A percentile compares a stretch with the other conserved stretches of the same genome.
These are phyloP conservation scores for Saccharum officinarum DNA, from an alignment of 176 grass and related monocot species.

Conservation along the genomic window DNA sequence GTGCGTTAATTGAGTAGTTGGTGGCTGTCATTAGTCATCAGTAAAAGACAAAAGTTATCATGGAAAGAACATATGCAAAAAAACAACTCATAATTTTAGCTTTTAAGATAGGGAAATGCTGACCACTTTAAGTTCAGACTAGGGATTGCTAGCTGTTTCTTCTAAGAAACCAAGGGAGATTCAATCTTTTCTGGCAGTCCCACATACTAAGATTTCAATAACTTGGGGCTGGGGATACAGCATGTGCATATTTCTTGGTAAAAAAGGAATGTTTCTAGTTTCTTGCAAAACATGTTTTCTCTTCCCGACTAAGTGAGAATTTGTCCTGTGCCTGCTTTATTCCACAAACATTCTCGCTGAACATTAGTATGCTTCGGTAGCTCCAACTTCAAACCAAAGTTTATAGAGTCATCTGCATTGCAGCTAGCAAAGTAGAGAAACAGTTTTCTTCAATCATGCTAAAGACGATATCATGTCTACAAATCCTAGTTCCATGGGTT, in stretches of 20 bases:
- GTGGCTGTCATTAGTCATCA: background rate
- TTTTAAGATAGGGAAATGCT: background rate
- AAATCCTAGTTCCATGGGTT: background rate
- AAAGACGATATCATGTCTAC: background rate
- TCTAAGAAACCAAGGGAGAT: constrained; percentile 5
- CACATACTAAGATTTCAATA: background rate
- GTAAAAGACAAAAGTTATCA: background rate
- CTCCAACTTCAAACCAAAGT: background rate
- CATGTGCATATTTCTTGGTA: background rate
- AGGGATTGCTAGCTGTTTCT: constrained; percentile 23
- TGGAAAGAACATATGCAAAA: background rate
- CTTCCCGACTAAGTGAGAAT: background rate
- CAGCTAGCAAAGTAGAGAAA: background rate
- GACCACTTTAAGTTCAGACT: background rate
- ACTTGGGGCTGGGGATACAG: constrained; percentile 18
- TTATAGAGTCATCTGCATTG: background rate
- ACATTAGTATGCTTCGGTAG: background rate
- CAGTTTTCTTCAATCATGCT: background rate
- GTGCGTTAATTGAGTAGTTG: background rate
- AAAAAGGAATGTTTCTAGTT: background rate
- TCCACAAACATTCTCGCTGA: background rate
- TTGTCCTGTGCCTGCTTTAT: background rate
- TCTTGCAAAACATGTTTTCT: background rate
- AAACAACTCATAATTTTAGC: background rate
- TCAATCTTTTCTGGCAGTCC: background rate